phyloP scores from a whole-genome alignment of 345 rosid genomes.

The Salix arbutifolia region DNA sequence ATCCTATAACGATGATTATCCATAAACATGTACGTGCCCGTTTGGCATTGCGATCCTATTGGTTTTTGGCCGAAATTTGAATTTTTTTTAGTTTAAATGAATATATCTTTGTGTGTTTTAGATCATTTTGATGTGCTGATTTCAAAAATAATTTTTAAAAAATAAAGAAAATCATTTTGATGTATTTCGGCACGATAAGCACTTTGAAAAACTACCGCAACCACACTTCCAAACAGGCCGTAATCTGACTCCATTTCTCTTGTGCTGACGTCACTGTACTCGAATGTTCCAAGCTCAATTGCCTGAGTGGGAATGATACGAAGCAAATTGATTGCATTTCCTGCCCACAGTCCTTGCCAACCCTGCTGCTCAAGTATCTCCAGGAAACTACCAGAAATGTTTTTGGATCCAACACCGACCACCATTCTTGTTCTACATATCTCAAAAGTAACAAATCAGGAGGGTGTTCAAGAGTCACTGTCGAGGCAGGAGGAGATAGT shows the following conservation, averaged over 20 bases:
- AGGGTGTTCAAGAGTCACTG: background rate
- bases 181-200: too few relatives aligned
- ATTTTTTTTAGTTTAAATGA: too few relatives aligned
- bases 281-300: conserved; percentile 90
- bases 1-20: background rate
- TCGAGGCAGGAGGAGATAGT: background rate
- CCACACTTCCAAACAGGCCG: too few relatives aligned
- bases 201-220: too few relatives aligned
- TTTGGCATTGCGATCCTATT: too few relatives aligned
- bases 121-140: too few relatives aligned
- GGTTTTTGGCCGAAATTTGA: too few relatives aligned
- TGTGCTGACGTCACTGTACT: conserved; percentile 69
- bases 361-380: conserved; percentile 91
- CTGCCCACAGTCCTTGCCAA: conserved; percentile 98
- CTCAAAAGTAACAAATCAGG: conserved; percentile 6
- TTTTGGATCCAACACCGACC: conserved; percentile 92
- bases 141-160: too few relatives aligned
- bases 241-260: conserved; percentile 62
- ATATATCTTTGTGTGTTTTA: too few relatives aligned
- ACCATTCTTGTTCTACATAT: conserved; percentile 86
- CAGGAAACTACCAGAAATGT: conserved; percentile 80
- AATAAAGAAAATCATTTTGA: too few relatives aligned
- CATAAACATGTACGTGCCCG: background rate
- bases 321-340: conserved; percentile 85
- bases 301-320: conserved; percentile 97